Evolutionary conservation across 768 basidiomycete genomes (phyloP), one percentile per base, ranked within the genome.

Genomic region (Gelatoporia subvermispora): DNA sequence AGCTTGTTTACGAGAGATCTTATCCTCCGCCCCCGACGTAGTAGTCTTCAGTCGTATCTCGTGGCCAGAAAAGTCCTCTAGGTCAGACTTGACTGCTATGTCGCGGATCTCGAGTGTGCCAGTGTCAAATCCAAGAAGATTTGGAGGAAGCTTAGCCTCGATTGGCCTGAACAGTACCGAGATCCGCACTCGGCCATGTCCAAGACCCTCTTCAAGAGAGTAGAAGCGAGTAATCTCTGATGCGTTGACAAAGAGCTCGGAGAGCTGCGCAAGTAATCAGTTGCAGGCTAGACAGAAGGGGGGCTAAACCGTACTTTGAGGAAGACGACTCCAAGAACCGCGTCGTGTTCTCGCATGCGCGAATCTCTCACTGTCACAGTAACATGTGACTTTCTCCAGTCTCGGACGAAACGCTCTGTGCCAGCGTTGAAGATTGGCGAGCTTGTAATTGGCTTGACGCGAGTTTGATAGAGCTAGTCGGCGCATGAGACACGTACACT

Each of bases 181-280:
- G 41, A 88, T 67, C 59, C 76, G 77, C 59, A 84, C 73, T 22
- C 79, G 74, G 4, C 84, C 83, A 49, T 74, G 76, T 21, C 86
- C 87, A 28, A 86, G 73, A 8, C 88, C 88, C 23, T 86, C 82
- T 23, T 80, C 76, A 13, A 91, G 68, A 9, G 85, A 78, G 60
- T 81, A 81, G 1, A 77, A 69, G 39, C 79, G 74, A 1, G 78
- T 77, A 35, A 84, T 72, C 47, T 79, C 71, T 0, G 81, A 84
- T 43, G 63, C 50, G 72, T 67, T 64, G n/a, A 64, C 61, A 39
- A 67, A 51, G 17, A 64, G 49, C 5, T 67, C 64, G 2, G 66
- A 64, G 2, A 67, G 56, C 66, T 67, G 23, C 4, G 2, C 31
- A 15, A 31, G 28, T 16, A 41, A 13, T 51, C 18, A 48, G 45